Evolutionary conservation across 2,329 filamentous ascomycete species (phyloP).

Genomic region (Annulohypoxylon truncatum): DNA sequence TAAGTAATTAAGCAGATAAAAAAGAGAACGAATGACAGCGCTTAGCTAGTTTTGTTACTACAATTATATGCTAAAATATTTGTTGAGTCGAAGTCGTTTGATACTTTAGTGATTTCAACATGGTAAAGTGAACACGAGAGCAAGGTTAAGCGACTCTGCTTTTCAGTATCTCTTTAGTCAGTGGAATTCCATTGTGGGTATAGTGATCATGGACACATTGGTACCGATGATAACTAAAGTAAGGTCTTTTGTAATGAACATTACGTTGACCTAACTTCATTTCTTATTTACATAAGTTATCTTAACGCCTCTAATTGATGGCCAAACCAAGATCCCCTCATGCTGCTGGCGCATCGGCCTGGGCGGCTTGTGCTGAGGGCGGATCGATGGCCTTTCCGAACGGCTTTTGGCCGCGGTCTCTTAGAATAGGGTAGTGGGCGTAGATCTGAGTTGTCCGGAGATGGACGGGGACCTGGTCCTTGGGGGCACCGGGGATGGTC

Average conservation of each 20-base stretch:
- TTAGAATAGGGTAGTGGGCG: constrained; percentile 61
- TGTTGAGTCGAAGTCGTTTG: neutral
- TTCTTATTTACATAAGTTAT: constrained; percentile 36
- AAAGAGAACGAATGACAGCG: too few relatives aligned
- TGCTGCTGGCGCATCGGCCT: constrained; percentile 42
- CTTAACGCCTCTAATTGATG: constrained; percentile 12
- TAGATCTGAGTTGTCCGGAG: constrained; percentile 74
- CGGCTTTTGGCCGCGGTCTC: constrained; percentile 49
- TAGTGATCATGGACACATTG: neutral
- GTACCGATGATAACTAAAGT: neutral
- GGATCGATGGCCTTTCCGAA: constrained; percentile 48
- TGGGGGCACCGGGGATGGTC: constrained; percentile 78
- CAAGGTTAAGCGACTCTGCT: neutral
- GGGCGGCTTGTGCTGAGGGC: constrained; percentile 46
- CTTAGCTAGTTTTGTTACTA: neutral
- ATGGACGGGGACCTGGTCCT: constrained; percentile 78
- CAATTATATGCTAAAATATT: neutral
- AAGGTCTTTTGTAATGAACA: neutral
- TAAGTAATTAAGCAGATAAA: too few relatives aligned
- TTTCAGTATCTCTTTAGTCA: neutral
- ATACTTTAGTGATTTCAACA: neutral
- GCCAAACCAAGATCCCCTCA: constrained; percentile 19
- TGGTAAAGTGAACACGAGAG: neutral
- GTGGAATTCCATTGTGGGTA: neutral
- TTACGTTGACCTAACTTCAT: constrained; percentile 16